phyloP scores from a whole-genome alignment of 129 eudicot genomes.

The Pittosporum tobira region DNA sequence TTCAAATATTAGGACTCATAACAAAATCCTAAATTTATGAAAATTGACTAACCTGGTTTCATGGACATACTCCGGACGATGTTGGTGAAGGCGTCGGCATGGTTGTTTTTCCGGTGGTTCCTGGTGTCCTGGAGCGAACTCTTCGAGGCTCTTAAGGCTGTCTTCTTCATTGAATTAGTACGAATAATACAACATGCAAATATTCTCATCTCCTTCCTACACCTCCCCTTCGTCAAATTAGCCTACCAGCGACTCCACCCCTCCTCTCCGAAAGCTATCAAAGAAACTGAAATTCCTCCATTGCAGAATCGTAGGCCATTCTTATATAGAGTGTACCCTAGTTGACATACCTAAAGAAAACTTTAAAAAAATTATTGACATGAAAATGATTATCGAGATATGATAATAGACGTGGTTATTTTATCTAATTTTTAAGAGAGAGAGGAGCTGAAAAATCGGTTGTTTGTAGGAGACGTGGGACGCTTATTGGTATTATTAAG shows the following conservation, averaged over 20 bases:
- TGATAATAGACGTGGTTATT: background rate
- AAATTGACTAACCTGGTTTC: constrained; percentile 25
- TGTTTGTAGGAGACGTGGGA: constrained; percentile 1
- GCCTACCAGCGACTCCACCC: background rate
- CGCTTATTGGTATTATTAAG: constrained; percentile 1
- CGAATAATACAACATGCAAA: constrained; percentile 20
- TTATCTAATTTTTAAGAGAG: background rate
- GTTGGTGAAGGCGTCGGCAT: constrained; percentile 22
- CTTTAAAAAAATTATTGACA: background rate
- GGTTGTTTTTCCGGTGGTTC: constrained; percentile 14
- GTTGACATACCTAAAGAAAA: background rate
- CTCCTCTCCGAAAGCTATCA: background rate
- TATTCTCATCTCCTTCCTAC: constrained; percentile 13
- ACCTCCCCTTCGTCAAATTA: background rate
- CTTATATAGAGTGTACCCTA: background rate
- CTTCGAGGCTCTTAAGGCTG: constrained; percentile 20
- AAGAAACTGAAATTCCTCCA: background rate
- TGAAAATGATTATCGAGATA: background rate
- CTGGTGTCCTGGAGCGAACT: constrained; percentile 16
- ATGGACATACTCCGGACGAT: constrained; percentile 29
- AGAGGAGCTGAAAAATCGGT: constrained; percentile 8
- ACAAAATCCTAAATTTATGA: background rate
- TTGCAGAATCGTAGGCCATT: background rate
- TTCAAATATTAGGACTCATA: no score
- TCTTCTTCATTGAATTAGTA: constrained; percentile 17